Percentiles rank a stretch among this genome's conserved stretches.
Evolutionary conservation across 2,329 filamentous ascomycete species (phyloP).

Genomic region (Emericellopsis cladophorae): DNA sequence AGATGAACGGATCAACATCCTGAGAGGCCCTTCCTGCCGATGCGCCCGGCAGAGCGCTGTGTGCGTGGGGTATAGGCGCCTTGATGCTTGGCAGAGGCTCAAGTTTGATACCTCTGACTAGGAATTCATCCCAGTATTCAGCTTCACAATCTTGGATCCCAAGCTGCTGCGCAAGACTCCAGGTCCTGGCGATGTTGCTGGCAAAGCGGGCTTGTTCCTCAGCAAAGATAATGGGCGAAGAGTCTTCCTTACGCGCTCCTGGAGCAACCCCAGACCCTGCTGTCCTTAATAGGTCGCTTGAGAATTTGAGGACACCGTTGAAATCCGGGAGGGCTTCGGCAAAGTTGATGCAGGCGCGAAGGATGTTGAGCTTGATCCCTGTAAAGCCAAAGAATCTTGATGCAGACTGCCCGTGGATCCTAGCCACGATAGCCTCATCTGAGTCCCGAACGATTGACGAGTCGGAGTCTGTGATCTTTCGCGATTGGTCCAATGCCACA

Average conservation of each 20-base stretch:
- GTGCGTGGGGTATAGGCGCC: slow-evolving; percentile 54
- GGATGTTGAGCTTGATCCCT: slow-evolving; percentile 71
- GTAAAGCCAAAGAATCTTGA: slow-evolving; percentile 63
- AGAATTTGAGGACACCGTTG: slow-evolving; percentile 76
- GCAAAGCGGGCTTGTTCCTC: slow-evolving; percentile 81
- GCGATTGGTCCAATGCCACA: slow-evolving; percentile 32
- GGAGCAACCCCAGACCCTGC: slow-evolving; percentile 72
- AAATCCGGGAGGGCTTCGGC: slow-evolving; percentile 91
- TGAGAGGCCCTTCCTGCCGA: slow-evolving; percentile 39
- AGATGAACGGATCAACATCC: slow-evolving; percentile 76
- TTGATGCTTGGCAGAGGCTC: slow-evolving; percentile 47
- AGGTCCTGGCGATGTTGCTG: slow-evolving; percentile 76
- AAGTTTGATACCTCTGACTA: slow-evolving; percentile 66
- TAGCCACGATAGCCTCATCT: slow-evolving; percentile 37
- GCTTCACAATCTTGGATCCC: slow-evolving; percentile 59
- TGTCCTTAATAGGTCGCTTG: slow-evolving; percentile 69
- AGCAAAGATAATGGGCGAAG: slow-evolving; percentile 54
- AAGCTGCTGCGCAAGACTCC: slow-evolving; percentile 62
- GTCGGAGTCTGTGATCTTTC: slow-evolving; percentile 10
- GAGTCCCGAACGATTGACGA: slow-evolving; percentile 24
- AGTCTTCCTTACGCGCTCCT: slow-evolving; percentile 53
- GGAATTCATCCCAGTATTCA: slow-evolving; percentile 95
- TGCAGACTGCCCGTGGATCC: slow-evolving; percentile 47
- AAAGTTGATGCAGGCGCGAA: slow-evolving; percentile 83
- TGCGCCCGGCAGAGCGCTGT: slow-evolving; percentile 37